phyloP scores from a whole-genome alignment of 2,329 filamentous ascomycete species.

The Beauveria bassiana region DNA sequence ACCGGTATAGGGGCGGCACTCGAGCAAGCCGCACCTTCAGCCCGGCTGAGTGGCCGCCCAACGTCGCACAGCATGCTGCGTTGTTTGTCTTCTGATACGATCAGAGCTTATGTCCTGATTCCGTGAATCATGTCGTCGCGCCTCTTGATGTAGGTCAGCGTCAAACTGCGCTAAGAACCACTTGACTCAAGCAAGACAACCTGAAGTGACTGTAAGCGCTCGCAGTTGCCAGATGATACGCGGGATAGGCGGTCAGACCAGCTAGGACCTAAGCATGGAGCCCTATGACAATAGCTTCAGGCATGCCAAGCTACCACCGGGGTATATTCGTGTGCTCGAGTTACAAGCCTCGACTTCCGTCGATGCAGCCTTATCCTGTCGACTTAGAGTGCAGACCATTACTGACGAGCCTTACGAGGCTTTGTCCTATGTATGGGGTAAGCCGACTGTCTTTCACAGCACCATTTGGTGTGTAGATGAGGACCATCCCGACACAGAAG shows the following conservation, averaged over 20 bases:
- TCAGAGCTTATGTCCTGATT: not conserved
- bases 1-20: not conserved
- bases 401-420: constrained; percentile 11
- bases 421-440: constrained; percentile 12
- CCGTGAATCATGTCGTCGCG: not conserved
- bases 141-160: not conserved
- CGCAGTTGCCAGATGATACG: not conserved
- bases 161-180: not conserved
- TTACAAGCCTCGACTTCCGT: not conserved
- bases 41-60: constrained; percentile 1
- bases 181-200: not conserved
- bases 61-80: not conserved
- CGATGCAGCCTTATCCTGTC: not conserved
- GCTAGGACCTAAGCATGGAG: not conserved
- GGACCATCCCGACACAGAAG: not conserved
- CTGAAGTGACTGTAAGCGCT: not conserved
- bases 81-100: not conserved
- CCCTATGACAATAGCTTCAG: not conserved
- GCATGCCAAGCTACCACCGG: not conserved
- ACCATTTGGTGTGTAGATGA: constrained; percentile 5
- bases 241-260: not conserved
- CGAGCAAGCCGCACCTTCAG: not conserved
- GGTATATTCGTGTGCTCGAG: constrained; percentile 8
- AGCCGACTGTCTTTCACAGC: not conserved
- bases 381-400: constrained; percentile 1